Evolutionary conservation across 352 stramenopile genomes (phyloP).

Genomic region (Globisporangium radiosum): DNA sequence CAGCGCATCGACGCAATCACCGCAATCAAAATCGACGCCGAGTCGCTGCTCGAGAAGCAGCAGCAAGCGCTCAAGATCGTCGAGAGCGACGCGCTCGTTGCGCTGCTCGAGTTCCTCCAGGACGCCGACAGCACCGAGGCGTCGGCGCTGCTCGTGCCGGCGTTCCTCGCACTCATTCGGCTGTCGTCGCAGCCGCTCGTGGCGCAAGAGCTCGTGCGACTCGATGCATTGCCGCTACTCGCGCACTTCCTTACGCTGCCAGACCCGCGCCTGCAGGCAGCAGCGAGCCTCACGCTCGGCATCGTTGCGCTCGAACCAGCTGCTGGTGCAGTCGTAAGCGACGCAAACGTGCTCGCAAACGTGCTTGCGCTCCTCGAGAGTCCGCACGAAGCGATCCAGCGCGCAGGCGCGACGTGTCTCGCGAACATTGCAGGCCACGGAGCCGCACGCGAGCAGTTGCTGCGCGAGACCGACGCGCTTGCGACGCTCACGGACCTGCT

Average conservation of each 20-base stretch:
- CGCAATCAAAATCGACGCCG: slow-evolving; percentile 20
- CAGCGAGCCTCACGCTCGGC: slow-evolving; percentile 52
- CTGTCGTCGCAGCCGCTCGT: slow-evolving; percentile 44
- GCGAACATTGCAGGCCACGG: slow-evolving; percentile 40
- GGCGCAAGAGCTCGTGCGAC: slow-evolving; percentile 47
- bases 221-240: slow-evolving; percentile 33
- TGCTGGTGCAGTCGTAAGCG: slow-evolving; percentile 23
- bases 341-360: slow-evolving; percentile 27
- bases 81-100: slow-evolving; percentile 39
- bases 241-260: slow-evolving; percentile 34
- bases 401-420: slow-evolving; percentile 41
- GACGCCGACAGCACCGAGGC: slow-evolving; percentile 40
- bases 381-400: slow-evolving; percentile 55
- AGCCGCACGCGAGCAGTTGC: slow-evolving; percentile 35
- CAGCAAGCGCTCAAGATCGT: slow-evolving; percentile 46
- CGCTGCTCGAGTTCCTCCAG: slow-evolving; percentile 39
- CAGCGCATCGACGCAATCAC: slow-evolving; percentile 32
- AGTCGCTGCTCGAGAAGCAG: slow-evolving; percentile 22
- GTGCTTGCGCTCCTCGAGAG: slow-evolving; percentile 39
- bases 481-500: slow-evolving; percentile 39
- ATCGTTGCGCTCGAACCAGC: slow-evolving; percentile 50
- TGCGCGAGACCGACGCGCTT: slow-evolving; percentile 33
- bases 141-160: slow-evolving; percentile 48
- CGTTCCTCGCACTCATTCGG: slow-evolving; percentile 62
- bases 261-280: slow-evolving; percentile 54